Evolutionary conservation across 2,329 filamentous ascomycete genomes (phyloP), one percentile per base, ranked within the genome.

Genomic region (Mycogone perniciosa): DNA sequence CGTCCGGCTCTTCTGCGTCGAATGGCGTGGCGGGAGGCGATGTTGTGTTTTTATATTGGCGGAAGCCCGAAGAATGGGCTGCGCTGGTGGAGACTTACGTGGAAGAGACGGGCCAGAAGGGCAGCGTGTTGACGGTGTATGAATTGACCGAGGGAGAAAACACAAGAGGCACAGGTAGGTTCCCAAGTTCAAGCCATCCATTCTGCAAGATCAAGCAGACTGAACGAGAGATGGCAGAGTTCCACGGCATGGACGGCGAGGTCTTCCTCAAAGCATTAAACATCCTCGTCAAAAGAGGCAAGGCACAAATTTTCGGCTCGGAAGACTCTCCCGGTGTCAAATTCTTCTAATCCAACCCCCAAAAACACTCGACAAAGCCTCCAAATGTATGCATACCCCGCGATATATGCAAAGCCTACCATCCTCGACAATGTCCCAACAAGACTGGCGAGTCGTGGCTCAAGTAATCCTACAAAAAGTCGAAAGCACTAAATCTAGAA

Each of bases 311-410:
- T 29, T 97, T 99, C 71, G 92, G 92, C 33, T 81, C 82, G 48
- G 90, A 92, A 62, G 89, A 92, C 65, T 87, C 88, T 54, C 82
- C 88, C 62, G 93, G 93, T 62, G 89, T 97, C 57, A 99, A 99
- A 73, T 97, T 99, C 73, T 97, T 97, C 66, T 96, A 73, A 84
- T 30, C 8, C 40, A 34, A 13, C 27, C 30, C 40, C n/a, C 26
- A 13, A 41, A 7, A 13, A 20, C 38, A 41, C 11, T n/a, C 5
- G 26, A 40, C 20, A 46, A 26, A 42, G 11, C 41, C 29, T 26
- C 40, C 30, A 30, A 26, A 26, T 26, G 7, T 30, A 42, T 27
- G 27, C 20, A 7, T 10, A 42, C 40, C 11, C 11, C 27, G 40
- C 40, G 20, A 27, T 30, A 11, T 20, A 20, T 20, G 20, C 40